Evolutionary conservation across 805 yeast species (phyloP).

Genomic region (Myxozyma neglecta): DNA sequence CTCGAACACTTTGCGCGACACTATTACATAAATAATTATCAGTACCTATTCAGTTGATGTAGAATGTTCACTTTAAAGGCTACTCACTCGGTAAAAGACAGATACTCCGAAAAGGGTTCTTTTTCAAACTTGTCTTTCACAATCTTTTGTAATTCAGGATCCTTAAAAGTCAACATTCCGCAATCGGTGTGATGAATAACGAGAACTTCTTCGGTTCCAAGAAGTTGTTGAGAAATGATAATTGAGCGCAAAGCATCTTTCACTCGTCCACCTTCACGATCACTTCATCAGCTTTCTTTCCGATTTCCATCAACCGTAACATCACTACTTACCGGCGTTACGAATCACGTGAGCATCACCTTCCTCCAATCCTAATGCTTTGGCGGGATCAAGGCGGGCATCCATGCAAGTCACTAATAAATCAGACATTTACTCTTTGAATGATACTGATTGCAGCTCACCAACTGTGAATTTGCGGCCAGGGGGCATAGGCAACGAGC

Average conservation of each 20-base stretch:
- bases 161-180: conserved; percentile 29
- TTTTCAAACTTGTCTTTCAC: conserved; percentile 14
- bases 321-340: conserved; percentile 23
- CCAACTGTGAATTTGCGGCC: conserved; percentile 29
- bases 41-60: neutral
- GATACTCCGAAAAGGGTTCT: conserved; percentile 18
- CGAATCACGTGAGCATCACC: conserved; percentile 31
- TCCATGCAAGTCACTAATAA: conserved; percentile 29
- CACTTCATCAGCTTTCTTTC: neutral
- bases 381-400: conserved; percentile 30
- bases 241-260: conserved; percentile 27
- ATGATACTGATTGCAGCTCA: neutral
- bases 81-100: conserved; percentile 25
- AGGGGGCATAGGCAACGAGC: conserved; percentile 27
- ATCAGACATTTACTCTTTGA: neutral
- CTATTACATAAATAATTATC: neutral
- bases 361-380: conserved; percentile 25
- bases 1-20: conserved; percentile 24
- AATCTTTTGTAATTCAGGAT: conserved; percentile 17
- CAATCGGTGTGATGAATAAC: conserved; percentile 32
- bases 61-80: neutral
- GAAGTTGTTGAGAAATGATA: conserved; percentile 30
- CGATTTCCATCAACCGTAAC: neutral
- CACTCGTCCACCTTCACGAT: conserved; percentile 23
- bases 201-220: conserved; percentile 28